Evolutionary conservation across 306 rosid species (phyloP), one percentile per base, ranked within the genome.

Genomic region (Quercus suber): DNA sequence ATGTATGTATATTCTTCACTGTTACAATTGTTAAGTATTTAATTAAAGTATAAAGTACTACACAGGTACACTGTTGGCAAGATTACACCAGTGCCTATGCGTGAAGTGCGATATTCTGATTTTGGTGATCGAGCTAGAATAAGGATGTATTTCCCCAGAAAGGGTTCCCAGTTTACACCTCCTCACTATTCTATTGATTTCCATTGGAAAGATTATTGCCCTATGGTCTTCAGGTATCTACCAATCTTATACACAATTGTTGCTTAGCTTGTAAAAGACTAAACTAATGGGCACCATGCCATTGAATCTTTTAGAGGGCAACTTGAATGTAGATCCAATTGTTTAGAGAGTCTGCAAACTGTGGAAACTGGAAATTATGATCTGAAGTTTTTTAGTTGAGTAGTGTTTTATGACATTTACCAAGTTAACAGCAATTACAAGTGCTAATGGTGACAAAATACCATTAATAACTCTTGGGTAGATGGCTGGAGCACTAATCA

Each of bases 191-290:
- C 99, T 71, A 49, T 90, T 21, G 93, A 93, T 82, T 96, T 96
- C 82, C 79, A 85, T 79, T 96, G 99, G 99, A 96, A 96, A 85
- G 99, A 96, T 76, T 96, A 96, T 83, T 96, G 99, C 77, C 98
- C 99, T 28, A 93, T 96, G 98, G 99, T 96, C 80, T 96, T 96
- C 85, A 93, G 99, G 99, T 95, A 90, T 78, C 76, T 78, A 43
- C 72, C 82, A 67, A 67, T 84, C 76, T 45, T 52, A 45, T 45
- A 68, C 21, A 28, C 68, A 60, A 69, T 55, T n/a, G 15, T 51
- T 81, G 73, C 63, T 23, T 78, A 53, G 61, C 63, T 61, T 69
- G 28, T 74, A 21, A 59, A 43, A 56, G 69, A 55, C 30, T 35
- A 76, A 60, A 64, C 70, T 18, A 21, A 18, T 33, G 27, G 35